Conservation (phyloP, 768 basidiomycete species). For the Kwoniella sp. region DNA sequence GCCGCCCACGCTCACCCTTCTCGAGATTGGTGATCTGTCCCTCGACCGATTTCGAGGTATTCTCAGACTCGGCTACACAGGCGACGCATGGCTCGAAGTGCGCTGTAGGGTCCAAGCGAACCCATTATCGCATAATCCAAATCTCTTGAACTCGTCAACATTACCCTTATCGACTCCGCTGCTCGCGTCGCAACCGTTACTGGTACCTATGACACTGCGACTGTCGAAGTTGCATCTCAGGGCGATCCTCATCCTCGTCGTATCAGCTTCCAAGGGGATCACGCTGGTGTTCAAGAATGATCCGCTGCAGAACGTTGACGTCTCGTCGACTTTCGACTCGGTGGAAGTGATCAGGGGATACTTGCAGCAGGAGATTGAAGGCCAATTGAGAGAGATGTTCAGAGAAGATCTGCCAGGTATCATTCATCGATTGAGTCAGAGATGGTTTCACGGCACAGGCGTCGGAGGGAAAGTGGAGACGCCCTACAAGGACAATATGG, state of each 20-base stretch:
- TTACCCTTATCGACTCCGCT: conserved; percentile 60
- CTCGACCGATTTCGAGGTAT: conserved; percentile 95
- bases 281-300: conserved; percentile 99
- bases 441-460: conserved; percentile 69
- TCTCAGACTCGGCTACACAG: conserved; percentile 89
- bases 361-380: conserved; percentile 96
- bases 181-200: conserved; percentile 89
- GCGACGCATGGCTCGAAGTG: conserved; percentile 69
- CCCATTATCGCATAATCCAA: conserved; percentile 61
- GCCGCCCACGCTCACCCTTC: conserved; percentile 96
- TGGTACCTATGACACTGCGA: conserved; percentile 96
- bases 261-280: conserved; percentile 96
- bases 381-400: conserved; percentile 96
- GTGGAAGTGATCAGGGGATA: conserved; percentile 97
- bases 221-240: conserved; percentile 91
- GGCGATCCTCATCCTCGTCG: conserved; percentile 95
- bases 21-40: conserved; percentile 96
- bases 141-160: conserved; percentile 48
- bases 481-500: conserved; percentile 65
- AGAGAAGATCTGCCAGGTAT: conserved; percentile 94
- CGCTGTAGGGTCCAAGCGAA: conserved; percentile 66
- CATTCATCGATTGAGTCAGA: conserved; percentile 91
- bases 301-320: conserved; percentile 95
- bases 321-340: conserved; percentile 95
- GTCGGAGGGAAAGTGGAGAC: conserved; percentile 75